Evolutionary conservation across 2,329 filamentous ascomycete species (phyloP).

Genomic region (Aureobasidium sp.): DNA sequence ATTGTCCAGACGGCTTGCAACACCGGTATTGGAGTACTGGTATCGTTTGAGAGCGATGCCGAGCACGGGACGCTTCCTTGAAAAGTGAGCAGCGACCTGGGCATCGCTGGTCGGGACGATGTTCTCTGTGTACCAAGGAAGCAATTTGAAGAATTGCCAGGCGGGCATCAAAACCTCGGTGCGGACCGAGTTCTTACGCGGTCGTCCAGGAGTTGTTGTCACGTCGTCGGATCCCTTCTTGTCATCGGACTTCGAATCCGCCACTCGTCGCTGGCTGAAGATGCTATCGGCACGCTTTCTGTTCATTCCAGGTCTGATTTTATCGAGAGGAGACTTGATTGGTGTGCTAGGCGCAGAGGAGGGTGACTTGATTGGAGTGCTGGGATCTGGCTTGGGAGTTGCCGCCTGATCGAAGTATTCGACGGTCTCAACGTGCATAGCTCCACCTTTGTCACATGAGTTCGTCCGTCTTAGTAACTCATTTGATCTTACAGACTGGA

Average conservation of each 20-base stretch:
- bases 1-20: constrained; percentile 64
- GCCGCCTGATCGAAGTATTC: constrained; percentile 26
- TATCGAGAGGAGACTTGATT: constrained; percentile 23
- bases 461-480: constrained; percentile 18
- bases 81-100: constrained; percentile 84
- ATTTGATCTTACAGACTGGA: constrained; percentile 37
- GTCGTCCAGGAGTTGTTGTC: constrained; percentile 15
- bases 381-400: constrained; percentile 11
- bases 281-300: constrained; percentile 41
- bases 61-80: constrained; percentile 70
- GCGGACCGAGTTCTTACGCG: constrained; percentile 24
- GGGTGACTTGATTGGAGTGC: neutral
- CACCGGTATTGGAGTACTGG: constrained; percentile 60
- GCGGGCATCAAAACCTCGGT: constrained; percentile 93
- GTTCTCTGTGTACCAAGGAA: constrained; percentile 80
- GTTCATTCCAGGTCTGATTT: constrained; percentile 26
- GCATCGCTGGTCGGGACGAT: constrained; percentile 53
- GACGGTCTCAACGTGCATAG: constrained; percentile 35
- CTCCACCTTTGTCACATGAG: constrained; percentile 26
- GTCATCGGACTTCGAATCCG: constrained; percentile 22
- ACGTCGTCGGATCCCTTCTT: constrained; percentile 37
- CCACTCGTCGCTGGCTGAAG: constrained; percentile 37
- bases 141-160: constrained; percentile 93
- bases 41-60: constrained; percentile 93
- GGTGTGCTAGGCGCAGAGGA: constrained; percentile 18